Percentiles rank a stretch among this genome's conserved stretches.
phyloP scores from a whole-genome alignment of 805 yeast genomes.

The Citeromyces nyonsensis region DNA sequence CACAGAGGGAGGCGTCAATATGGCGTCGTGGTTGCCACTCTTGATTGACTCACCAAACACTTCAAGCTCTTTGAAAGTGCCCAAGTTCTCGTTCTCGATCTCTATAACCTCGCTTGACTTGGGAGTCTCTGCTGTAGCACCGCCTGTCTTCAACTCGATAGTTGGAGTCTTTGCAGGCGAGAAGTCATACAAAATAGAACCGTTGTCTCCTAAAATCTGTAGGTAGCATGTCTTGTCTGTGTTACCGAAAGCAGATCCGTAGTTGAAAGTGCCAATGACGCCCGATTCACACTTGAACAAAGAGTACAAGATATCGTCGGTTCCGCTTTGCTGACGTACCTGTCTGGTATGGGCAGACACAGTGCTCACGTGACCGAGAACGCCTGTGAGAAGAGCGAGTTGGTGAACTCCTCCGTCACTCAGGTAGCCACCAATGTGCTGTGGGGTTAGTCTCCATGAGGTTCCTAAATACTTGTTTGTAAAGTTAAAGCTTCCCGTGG shows the following conservation, averaged over 20 bases:
- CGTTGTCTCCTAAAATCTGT: slow-evolving; percentile 65
- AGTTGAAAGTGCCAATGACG: slow-evolving; percentile 71
- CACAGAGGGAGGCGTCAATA: slow-evolving; percentile 39
- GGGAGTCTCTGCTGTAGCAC: slow-evolving; percentile 37
- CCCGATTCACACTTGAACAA: slow-evolving; percentile 43
- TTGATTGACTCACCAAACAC: slow-evolving; percentile 23
- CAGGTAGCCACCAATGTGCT: slow-evolving; percentile 85
- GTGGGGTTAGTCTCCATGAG: slow-evolving; percentile 79
- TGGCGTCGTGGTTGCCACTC: slow-evolving; percentile 8
- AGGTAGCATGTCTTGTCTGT: slow-evolving; percentile 53
- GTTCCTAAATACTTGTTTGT: slow-evolving; percentile 51
- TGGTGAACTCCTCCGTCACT: slow-evolving; percentile 97
- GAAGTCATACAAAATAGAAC: slow-evolving; percentile 57
- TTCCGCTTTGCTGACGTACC: slow-evolving; percentile 62
- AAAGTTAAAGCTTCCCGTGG: slow-evolving; percentile 60
- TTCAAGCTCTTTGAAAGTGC: slow-evolving; percentile 26
- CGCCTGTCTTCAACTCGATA: slow-evolving; percentile 27
- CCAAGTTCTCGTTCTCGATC: slow-evolving; percentile 26
- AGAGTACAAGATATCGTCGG: slow-evolving; percentile 68
- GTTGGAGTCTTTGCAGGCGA: slow-evolving; percentile 27
- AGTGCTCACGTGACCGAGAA: slow-evolving; percentile 58
- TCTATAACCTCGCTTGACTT: slow-evolving; percentile 16
- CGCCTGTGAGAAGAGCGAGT: slow-evolving; percentile 69
- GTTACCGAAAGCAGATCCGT: slow-evolving; percentile 80
- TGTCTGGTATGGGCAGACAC: slow-evolving; percentile 71